Base-by-base conservation (phyloP, 2,329 filamentous ascomycete species). In the Phaeomoniella chlamydospora region DNA sequence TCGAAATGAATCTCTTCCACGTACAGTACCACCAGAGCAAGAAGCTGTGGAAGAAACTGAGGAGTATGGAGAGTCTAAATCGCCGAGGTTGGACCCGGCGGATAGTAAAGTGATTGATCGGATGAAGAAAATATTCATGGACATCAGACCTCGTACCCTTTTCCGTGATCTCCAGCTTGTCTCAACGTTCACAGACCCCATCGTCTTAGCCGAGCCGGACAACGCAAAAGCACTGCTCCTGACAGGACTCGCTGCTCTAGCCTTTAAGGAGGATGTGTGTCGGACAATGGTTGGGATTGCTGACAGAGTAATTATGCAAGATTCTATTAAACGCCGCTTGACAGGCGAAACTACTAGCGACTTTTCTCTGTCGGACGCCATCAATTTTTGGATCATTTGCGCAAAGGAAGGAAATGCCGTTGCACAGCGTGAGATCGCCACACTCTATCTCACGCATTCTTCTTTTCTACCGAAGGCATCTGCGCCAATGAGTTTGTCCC, bases 361-460 rank as follows among this genome's bases (percentile, higher is more conserved):
- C 33, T 78, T 84, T 56, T 75, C 71, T 38, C 74, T 90, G 52
- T 68, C 75, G 31, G 85, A 94, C 52, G 88, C 86, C 0, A 87
- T 82, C 2, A 75, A 72, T 45, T 90, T 96, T 77, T 85, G 84
- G 68, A 80, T 84, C 42, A 90, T 94, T 52, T 88, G 87, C 1
- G 90, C 90, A 12, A 90, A 87, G 54, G 90, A 98, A 58, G 87
- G 88, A 29, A 76, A 87, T 41, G 71, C 86, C 0, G 81, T 83
- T 10, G 87, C 88, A 4, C 87, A 96, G 61, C 77, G 90, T 35
- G 90, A 98, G 59, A 70, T 98, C 12, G 90, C 83, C 2, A 81
- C 94, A 42, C 80, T 96, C 49, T 96, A 94, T 54, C 72, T 98
- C 29, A 90, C 85, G 0, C 81, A 93, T 46, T 87, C 90, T 0